Evolutionary conservation across 805 yeast genomes (phyloP).

Genomic region (Starmera dryadoides): DNA sequence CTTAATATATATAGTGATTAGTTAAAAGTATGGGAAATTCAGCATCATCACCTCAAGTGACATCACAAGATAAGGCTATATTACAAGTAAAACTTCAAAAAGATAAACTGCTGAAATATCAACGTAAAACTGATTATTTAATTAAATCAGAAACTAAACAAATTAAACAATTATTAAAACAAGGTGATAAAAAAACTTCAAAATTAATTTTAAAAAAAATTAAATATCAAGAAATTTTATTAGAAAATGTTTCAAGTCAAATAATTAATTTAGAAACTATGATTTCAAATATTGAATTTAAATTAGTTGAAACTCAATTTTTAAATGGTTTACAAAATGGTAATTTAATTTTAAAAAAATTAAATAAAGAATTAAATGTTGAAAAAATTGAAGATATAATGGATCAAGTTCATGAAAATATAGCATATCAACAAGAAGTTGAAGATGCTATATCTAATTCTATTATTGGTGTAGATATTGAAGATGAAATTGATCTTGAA

Average conservation of each 20-base stretch:
- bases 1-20: too few relatives aligned
- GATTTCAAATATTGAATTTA: constrained; percentile 79
- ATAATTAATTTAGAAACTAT: constrained; percentile 72
- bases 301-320: constrained; percentile 81
- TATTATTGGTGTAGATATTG: constrained; percentile 29
- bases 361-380: constrained; percentile 72
- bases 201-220: constrained; percentile 64
- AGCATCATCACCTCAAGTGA: constrained; percentile 35
- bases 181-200: constrained; percentile 40
- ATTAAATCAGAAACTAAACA: constrained; percentile 49
- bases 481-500: constrained; percentile 63
- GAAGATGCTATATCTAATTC: constrained; percentile 40
- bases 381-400: constrained; percentile 75
- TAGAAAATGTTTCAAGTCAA: constrained; percentile 69
- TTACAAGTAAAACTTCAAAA: constrained; percentile 83
- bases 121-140: constrained; percentile 43
- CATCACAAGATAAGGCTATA: constrained; percentile 80
- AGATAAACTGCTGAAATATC: constrained; percentile 72
- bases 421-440: constrained; percentile 70
- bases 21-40: constrained; percentile 22
- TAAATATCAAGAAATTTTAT: constrained; percentile 73
- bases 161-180: constrained; percentile 22
- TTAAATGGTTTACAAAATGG: constrained; percentile 77
- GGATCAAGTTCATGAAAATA: constrained; percentile 81
- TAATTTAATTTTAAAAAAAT: constrained; percentile 60